Evolutionary conservation across 2,329 filamentous ascomycete genomes (phyloP), one percentile per base, ranked within the genome.

Genomic region (Furcasterigmium furcatum): DNA sequence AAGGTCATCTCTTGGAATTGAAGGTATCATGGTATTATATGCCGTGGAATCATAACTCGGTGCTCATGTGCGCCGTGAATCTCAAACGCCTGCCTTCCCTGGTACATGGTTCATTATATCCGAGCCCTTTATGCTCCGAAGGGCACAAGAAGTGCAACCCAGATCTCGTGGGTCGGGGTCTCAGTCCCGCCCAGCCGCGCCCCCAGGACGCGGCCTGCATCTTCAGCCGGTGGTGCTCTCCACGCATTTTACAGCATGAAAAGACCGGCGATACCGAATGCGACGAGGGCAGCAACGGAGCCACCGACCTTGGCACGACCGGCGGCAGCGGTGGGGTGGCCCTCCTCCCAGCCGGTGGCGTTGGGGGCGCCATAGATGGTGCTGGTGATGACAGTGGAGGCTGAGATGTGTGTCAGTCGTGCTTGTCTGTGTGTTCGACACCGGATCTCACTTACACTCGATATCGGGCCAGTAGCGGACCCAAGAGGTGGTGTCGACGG

Each of bases 221-320:
- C 32, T 27, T 7, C 24, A 18, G 34, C 34, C 19, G 16, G 8
- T 16, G 34, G 16, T 19, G n/a, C 18, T 4, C 34, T 3, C 16
- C n/a, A 10, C n/a, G 34, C 34, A 36, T 36, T 36, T 52, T 57
- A 67, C 45, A 66, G 40, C 53, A 66, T 55, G 51, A 65, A 57
- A 41, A 67, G 52, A 16, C 63, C 59, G 55, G 67, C 59, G 52
- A 65, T 61, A 50, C 62, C 62, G 48, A 67, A 67, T 29, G 61
- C 64, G 46, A 67, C 44, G 32, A 44, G 35, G 30, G 42, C 42
- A 18, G 35, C 32, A 9, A 35, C 19, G 5, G 42, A 38, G 32
- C 30, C 16, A 21, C 42, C 32, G 42, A 44, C 19, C 19, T 16
- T 14, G 38, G 14, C 20, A 20, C 38, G 38, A 21, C 32, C 25